phyloP scores from a whole-genome alignment of 1,284 basidiomycete genomes.

The Tilletia walkeri region DNA sequence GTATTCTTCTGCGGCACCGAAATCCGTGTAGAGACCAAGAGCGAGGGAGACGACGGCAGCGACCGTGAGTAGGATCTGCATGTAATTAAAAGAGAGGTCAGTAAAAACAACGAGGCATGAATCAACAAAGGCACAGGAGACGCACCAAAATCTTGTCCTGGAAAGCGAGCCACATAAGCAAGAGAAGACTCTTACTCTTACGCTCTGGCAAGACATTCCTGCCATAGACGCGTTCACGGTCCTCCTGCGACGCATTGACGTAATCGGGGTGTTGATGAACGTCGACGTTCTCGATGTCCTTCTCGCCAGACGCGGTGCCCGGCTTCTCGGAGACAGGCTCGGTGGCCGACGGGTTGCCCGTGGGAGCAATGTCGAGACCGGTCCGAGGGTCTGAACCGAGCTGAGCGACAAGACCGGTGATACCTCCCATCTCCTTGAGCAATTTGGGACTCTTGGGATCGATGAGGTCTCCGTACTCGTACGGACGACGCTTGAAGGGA shows the following conservation, averaged over 20 bases:
- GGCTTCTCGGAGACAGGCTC: slow-evolving; percentile 1
- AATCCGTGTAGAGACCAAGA: slow-evolving; percentile 88
- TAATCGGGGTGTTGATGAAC: slow-evolving; percentile 24
- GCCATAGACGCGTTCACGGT: slow-evolving; percentile 66
- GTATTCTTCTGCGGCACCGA: slow-evolving; percentile 68
- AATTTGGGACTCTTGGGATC: slow-evolving; percentile 77
- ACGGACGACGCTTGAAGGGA: slow-evolving; percentile 62
- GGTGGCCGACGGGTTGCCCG: slow-evolving; percentile 28
- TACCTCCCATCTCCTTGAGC: slow-evolving; percentile 74
- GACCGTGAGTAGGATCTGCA: slow-evolving; percentile 78
- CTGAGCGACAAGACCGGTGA: slow-evolving; percentile 67
- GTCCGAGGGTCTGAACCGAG: slow-evolving; percentile 69
- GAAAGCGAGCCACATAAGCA: slow-evolving; percentile 88
- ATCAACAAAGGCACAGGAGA: slow-evolving; percentile 43
- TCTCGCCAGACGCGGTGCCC: not conserved
- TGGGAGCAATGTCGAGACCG: slow-evolving; percentile 39
- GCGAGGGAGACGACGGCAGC: slow-evolving; percentile 90
- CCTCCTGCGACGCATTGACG: slow-evolving; percentile 33
- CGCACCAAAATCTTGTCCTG: slow-evolving; percentile 86
- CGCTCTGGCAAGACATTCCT: slow-evolving; percentile 76
- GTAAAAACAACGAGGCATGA: slow-evolving; percentile 18
- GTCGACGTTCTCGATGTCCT: slow-evolving; percentile 27
- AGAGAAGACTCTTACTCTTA: slow-evolving; percentile 73
- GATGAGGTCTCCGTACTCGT: slow-evolving; percentile 76
- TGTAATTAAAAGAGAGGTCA: slow-evolving; percentile 24